A percentile compares a stretch with the other conserved stretches of the same genome.
Conservation (phyloP, 768 basidiomycete genomes). For the Hortiboletus campestris region DNA sequence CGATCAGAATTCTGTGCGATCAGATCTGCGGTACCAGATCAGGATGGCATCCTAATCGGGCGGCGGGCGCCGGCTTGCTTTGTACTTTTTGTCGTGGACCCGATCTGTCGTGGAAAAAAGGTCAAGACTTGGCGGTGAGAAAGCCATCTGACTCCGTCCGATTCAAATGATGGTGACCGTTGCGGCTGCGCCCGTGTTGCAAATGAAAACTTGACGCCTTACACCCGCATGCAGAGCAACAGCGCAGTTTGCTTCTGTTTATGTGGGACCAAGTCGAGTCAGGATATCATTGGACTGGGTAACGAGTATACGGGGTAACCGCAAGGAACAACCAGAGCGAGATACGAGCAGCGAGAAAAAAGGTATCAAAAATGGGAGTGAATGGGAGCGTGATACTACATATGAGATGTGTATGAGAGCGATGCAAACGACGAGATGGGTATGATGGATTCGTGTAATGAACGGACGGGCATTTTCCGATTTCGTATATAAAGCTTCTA, state of each 20-base stretch:
- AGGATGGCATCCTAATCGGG: slow-evolving; percentile 14
- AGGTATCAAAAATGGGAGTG: slow-evolving; percentile 37
- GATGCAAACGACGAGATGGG: slow-evolving; percentile 36
- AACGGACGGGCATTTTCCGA: slow-evolving; percentile 34
- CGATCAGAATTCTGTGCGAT: slow-evolving; percentile 37
- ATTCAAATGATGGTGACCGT: slow-evolving; percentile 10
- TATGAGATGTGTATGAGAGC: slow-evolving; percentile 37
- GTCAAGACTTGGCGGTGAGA: slow-evolving; percentile 10
- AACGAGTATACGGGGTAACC: slow-evolving; percentile 39
- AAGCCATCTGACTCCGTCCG: slow-evolving; percentile 7
- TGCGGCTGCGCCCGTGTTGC: slow-evolving; percentile 16
- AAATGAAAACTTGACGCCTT: slow-evolving; percentile 28
- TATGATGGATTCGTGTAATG: slow-evolving; percentile 36
- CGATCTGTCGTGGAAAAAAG: slow-evolving; percentile 7
- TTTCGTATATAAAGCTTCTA: slow-evolving; percentile 34
- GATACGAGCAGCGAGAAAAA: slow-evolving; percentile 15
- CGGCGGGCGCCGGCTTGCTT: slow-evolving; percentile 16
- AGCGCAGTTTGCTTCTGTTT: slow-evolving; percentile 11
- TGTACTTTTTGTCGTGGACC: not conserved
- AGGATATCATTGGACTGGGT: slow-evolving; percentile 36
- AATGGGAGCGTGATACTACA: slow-evolving; percentile 36
- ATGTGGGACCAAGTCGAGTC: slow-evolving; percentile 22
- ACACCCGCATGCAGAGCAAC: slow-evolving; percentile 9
- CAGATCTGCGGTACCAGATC: slow-evolving; percentile 29
- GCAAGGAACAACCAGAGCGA: slow-evolving; percentile 30